These are phyloP conservation scores for Aspergillus incahuasiensis DNA, from an alignment of 495 filamentous ascomycete species.

Conservation along the genomic window DNA sequence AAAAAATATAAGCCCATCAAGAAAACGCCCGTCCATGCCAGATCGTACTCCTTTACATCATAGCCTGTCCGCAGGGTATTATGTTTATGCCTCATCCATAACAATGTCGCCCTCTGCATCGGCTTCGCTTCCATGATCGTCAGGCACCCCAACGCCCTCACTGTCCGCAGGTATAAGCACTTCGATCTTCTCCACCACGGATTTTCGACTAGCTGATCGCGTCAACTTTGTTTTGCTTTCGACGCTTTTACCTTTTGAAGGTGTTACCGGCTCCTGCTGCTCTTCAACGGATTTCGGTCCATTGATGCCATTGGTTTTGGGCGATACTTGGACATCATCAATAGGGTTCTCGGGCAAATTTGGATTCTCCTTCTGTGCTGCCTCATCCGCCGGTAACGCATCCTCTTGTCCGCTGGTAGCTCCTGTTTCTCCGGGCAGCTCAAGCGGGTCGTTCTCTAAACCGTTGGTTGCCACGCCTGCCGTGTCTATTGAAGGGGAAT, in stretches of 20 bases:
- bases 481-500: constrained; percentile 29
- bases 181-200: constrained; percentile 38
- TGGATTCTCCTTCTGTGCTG: constrained; percentile 1
- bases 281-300: constrained; percentile 9
- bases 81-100: constrained; percentile 38
- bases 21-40: constrained; percentile 12
- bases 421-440: constrained; percentile 6
- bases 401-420: constrained; percentile 3
- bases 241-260: constrained; percentile 18
- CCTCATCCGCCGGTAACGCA: neutral
- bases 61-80: constrained; percentile 7
- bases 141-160: constrained; percentile 5
- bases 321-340: neutral
- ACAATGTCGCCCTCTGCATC: constrained; percentile 36
- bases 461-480: constrained; percentile 24
- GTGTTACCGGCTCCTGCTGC: constrained; percentile 11
- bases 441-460: constrained; percentile 18
- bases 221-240: constrained; percentile 18
- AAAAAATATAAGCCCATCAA: constrained; percentile 12
- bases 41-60: constrained; percentile 5
- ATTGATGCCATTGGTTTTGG: constrained; percentile 10
- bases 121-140: constrained; percentile 25
- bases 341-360: neutral
- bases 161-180: constrained; percentile 31
- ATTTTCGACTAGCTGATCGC: constrained; percentile 32